Conservation (phyloP, 179 eudicot species). For the Beta lomatogona region DNA sequence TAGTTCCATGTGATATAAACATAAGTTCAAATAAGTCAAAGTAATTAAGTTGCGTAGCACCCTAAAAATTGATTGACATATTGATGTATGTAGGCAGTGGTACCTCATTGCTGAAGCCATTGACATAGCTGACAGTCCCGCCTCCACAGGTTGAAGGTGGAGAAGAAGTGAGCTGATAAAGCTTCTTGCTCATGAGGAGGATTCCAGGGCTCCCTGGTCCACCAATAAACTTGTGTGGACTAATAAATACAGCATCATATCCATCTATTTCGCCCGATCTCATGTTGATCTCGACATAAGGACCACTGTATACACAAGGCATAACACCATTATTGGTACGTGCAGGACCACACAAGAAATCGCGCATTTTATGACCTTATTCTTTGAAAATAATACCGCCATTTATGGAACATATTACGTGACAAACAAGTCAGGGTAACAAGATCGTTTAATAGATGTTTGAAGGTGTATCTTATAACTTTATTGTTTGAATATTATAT, state of each 20-base stretch:
- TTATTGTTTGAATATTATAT: too few species aligned
- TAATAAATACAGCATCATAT: conserved; percentile 74
- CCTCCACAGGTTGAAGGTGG: conserved; percentile 91
- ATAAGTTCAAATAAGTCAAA: too few species aligned
- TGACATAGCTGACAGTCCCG: conserved; percentile 77
- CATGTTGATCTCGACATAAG: conserved; percentile 75
- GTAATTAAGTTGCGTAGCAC: too few species aligned
- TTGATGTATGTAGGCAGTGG: too few species aligned
- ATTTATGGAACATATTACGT: too few species aligned
- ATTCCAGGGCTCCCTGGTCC: conserved; percentile 91
- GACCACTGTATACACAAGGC: conserved; percentile 45
- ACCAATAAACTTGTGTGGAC: conserved; percentile 84
- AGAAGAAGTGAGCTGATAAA: conserved; percentile 57
- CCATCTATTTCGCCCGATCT: conserved; percentile 75
- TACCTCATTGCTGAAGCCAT: conserved; percentile 64
- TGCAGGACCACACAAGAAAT: too few species aligned
- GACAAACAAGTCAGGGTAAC: too few species aligned
- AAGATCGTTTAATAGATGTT: too few species aligned
- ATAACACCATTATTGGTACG: neutral
- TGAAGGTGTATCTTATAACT: too few species aligned
- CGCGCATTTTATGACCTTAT: too few species aligned
- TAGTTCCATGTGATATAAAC: too few species aligned
- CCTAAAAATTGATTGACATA: neutral
- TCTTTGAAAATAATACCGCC: too few species aligned
- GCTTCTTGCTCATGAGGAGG: conserved; percentile 60